Evolutionary conservation across 768 basidiomycete genomes (phyloP).

Genomic region (Lentinula lateritia): DNA sequence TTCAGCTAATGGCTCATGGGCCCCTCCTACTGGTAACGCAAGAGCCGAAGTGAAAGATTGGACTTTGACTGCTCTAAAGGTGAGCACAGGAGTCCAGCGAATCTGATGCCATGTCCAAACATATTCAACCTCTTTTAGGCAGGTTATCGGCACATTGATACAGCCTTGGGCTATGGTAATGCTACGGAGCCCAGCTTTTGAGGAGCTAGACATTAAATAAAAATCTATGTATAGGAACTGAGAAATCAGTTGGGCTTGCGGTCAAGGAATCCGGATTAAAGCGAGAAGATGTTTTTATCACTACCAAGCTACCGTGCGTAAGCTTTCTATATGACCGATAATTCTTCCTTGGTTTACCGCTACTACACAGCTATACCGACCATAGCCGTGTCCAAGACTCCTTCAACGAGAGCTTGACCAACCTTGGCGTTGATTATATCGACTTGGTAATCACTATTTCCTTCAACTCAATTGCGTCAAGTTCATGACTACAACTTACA

Average conservation of each 20-base stretch:
- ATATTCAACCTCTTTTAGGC: slow-evolving; percentile 17
- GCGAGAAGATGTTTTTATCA: slow-evolving; percentile 42
- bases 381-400: slow-evolving; percentile 30
- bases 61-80: slow-evolving; percentile 35
- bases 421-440: slow-evolving; percentile 38
- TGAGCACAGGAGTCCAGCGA: slow-evolving; percentile 1
- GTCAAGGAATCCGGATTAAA: slow-evolving; percentile 43
- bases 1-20: slow-evolving; percentile 33
- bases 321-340: background rate
- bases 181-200: background rate
- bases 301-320: slow-evolving; percentile 40
- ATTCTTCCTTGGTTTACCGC: background rate
- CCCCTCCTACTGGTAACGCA: slow-evolving; percentile 26
- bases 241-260: slow-evolving; percentile 35
- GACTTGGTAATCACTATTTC: slow-evolving; percentile 30
- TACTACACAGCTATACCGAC: slow-evolving; percentile 27
- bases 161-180: slow-evolving; percentile 28
- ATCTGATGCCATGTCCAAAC: background rate
- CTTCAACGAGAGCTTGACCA: slow-evolving; percentile 34
- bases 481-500: background rate
- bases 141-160: slow-evolving; percentile 38
- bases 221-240: slow-evolving; percentile 23
- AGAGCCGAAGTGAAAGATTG: slow-evolving; percentile 29
- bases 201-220: background rate
- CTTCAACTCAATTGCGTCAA: background rate